Base-by-base conservation (phyloP, 192 early-diverging fungal species). In the Coemansia erecta region DNA sequence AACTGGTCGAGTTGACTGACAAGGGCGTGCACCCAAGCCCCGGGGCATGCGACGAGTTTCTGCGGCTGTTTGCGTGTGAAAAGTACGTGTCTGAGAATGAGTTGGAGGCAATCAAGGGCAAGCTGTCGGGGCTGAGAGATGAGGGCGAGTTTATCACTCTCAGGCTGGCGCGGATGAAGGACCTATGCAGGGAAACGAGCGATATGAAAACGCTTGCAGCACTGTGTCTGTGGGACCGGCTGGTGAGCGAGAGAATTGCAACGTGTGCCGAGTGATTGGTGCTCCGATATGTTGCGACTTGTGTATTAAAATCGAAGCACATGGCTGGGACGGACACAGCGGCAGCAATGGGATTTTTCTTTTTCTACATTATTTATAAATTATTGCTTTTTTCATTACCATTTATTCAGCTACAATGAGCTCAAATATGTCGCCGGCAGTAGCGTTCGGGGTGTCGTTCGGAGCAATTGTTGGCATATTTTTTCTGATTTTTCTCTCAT, bases 31-130 rank as follows among this genome's bases (percentile, higher is more conserved):
- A 89, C 50, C 89, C 90, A 11, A 89, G 86, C 21, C 78, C 87
- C 1, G 93, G 93, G 23, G 93, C 89, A 26, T 90, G 85, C 42
- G 90, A 92, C 51, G 93, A 95, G 81, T 84, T 81, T 60, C 50
- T 95, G 33, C 70, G 85, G 26, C 65, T 95, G 3, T 91, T 85
- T 73, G 71, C 87, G 18, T 86, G 87, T 52, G 65, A 83, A 18
- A 91, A 92, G 64, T 37, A 24, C 12, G 54, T 91, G 57, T 43
- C 72, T 1, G 26, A 33, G 8, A 39, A 68, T 2, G 80, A 93
- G 21, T 76, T 95, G 7, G 61, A 72, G 4, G 48, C 55, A 3
- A 58, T 95, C 14, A 79, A 82, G 56, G 91, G 85, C 11, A 83
- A 80, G 50, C 53, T 91, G 6, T 68, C 84, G 14, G 91, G 93